phyloP scores from a whole-genome alignment of 257 asterid species.

The Rehmannia glutinosa region DNA sequence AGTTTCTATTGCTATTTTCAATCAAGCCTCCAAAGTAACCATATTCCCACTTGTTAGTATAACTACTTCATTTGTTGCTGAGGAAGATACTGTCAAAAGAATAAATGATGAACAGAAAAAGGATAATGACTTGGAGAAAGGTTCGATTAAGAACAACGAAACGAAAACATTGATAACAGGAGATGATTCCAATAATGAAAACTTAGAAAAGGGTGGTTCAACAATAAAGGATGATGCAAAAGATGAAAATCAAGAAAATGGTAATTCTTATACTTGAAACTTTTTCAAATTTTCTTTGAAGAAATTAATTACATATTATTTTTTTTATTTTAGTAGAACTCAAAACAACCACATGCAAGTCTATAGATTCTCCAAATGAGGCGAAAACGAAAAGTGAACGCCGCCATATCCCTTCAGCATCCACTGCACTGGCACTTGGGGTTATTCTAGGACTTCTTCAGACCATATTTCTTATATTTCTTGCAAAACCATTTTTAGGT shows the following conservation, averaged over 20 bases:
- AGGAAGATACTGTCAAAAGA: constrained; percentile 68
- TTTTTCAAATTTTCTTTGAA: neutral
- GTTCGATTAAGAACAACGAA: neutral
- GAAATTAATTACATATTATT: too few species aligned
- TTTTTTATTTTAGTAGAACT: constrained; percentile 22
- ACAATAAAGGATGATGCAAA: constrained; percentile 13
- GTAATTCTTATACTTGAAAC: constrained; percentile 14
- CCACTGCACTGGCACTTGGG: constrained; percentile 83
- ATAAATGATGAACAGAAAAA: constrained; percentile 23
- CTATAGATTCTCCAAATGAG: constrained; percentile 12
- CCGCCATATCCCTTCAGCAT: constrained; percentile 80
- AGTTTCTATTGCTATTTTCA: constrained; percentile 77
- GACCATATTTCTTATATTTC: constrained; percentile 57
- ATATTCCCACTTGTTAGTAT: constrained; percentile 94
- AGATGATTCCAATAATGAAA: neutral
- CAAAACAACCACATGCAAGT: constrained; percentile 20
- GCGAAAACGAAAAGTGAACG: constrained; percentile 27
- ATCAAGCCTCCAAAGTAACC: constrained; percentile 83
- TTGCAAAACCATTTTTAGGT: constrained; percentile 54
- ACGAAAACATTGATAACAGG: neutral
- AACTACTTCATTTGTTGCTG: constrained; percentile 94
- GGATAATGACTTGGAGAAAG: constrained; percentile 27
- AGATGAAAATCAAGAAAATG: constrained; percentile 21
- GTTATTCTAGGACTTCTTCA: constrained; percentile 68
- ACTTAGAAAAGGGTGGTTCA: neutral